Evolutionary conservation across 805 yeast genomes (phyloP), one percentile per base, ranked within the genome.

Genomic region (Crinitomyces ghanaensis): DNA sequence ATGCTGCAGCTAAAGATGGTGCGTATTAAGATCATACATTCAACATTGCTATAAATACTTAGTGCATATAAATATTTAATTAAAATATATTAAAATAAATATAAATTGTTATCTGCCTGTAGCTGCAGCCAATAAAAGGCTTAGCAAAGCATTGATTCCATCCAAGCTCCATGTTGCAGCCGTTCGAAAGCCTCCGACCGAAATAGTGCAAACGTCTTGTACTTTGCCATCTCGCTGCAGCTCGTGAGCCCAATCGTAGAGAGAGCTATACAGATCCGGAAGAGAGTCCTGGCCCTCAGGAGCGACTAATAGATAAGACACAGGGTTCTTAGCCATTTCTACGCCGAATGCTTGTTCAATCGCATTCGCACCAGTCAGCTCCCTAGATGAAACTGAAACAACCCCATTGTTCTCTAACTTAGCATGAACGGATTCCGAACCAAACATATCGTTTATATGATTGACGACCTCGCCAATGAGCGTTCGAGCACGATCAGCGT

Each of bases 401-500:
- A 74, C 70, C 41, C 74, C 71, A 39, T 74, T 69, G 36, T 79
- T 74, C 28, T 31, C 22, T 27, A 81, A 61, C 20, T 78, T 73
- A 2, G 95, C 95, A 56, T 84, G 94, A 12, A 86, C 66, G 24
- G 72, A 72, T 31, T 65, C 68, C 12, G 67, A 70, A 11, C 69
- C 66, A 50, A 72, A 80, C 20, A 77, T 60, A 30, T 78, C 91
- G 55, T 88, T 85, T 36, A 86, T 73, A 53, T 84, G 85, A 16
- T 86, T 76, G 30, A 86, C 75, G 36, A 79, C 69, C 46, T 85
- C 95, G 31, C 96, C 95, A 58, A 83, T 70, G 13, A 77, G 67
- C 30, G 76, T 66, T 19, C 68, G 56, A 33, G 74, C 73, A 46
- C 93, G 70, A 32, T 77, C 83, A 19, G 64, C 60, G 28, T 70